Percentiles rank a stretch among this genome's conserved stretches.
Evolutionary conservation across 2,329 filamentous ascomycete genomes (phyloP).

Genomic region (Lasiodiplodia theobromae): DNA sequence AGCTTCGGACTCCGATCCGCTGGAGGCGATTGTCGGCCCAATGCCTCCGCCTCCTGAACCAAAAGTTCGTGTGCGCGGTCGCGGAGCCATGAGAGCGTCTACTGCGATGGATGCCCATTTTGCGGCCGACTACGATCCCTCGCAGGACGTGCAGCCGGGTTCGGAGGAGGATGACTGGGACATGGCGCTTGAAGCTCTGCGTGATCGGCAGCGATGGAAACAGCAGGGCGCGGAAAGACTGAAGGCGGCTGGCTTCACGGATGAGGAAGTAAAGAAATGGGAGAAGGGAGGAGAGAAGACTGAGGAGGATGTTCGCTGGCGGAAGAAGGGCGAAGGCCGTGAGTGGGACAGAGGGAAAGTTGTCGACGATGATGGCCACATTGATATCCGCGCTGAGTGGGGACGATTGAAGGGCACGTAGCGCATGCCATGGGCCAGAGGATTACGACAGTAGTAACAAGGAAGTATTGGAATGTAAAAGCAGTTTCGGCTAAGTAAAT

Average conservation of each 20-base stretch:
- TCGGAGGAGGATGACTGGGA: slow-evolving; percentile 74
- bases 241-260: slow-evolving; percentile 78
- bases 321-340: slow-evolving; percentile 69
- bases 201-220: slow-evolving; percentile 81
- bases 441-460: background rate
- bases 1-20: slow-evolving; percentile 68
- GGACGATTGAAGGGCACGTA: slow-evolving; percentile 29
- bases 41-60: slow-evolving; percentile 60
- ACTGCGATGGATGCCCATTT: slow-evolving; percentile 84
- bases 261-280: slow-evolving; percentile 76
- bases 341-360: slow-evolving; percentile 74
- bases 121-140: slow-evolving; percentile 68
- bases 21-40: slow-evolving; percentile 80
- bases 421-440: slow-evolving; percentile 5
- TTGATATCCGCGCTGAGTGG: slow-evolving; percentile 61
- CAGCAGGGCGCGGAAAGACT: slow-evolving; percentile 78
- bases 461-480: background rate
- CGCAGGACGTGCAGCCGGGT: slow-evolving; percentile 61
- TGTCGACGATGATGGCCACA: slow-evolving; percentile 61
- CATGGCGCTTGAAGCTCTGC: slow-evolving; percentile 76
- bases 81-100: slow-evolving; percentile 67
- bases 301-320: slow-evolving; percentile 76
- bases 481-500: background rate
- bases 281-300: slow-evolving; percentile 67
- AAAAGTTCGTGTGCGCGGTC: slow-evolving; percentile 67